Evolutionary conservation across 2,329 filamentous ascomycete genomes (phyloP), one percentile per base, ranked within the genome.

Genomic region (Aspergillus fructus): DNA sequence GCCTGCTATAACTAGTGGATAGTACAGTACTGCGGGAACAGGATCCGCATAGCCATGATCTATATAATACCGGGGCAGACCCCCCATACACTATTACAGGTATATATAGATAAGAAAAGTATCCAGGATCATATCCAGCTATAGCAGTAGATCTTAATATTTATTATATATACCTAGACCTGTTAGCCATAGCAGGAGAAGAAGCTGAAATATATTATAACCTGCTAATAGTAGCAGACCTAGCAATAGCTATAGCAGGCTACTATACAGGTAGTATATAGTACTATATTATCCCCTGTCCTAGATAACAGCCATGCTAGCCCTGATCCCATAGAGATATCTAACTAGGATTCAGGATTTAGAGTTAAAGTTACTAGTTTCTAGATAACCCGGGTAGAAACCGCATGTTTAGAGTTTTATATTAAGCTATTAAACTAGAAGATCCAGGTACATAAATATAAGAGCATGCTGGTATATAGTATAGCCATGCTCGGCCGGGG

Each of bases 121-220:
- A 50, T 54, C 30, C 27, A 49, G 40, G 24, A 46, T 8, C 33
- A 58, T 24, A 33, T 58, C 3, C 9, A 19, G 34, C 50, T n/a
- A 37, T 54, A 23, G 45, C 23, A 54, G 45, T 30, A 54, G 56
- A 27, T 58, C 2, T 30, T 58, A 4, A 39, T 9, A n/a, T 54
- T 53, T 6, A 54, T 58, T 27, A 13, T 46, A 4, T 33, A 41
- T 19, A 58, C 40, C 0, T 21, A 58, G 56, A 15, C 41, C 2
- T 3, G 11, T 1, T 23, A 6, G 17, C 11, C 5, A 2, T 39
- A 17, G 34, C 8, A 27, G 34, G 45, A 7, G 34, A 27, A n/a
- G n/a, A n/a, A n/a, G n/a, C n/a, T n/a, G n/a, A n/a, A n/a, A n/a
- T n/a, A n/a, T n/a, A n/a, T n/a, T n/a, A n/a, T n/a, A n/a, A n/a